Percentiles rank a stretch among this genome's conserved stretches.
Conservation (phyloP, 805 yeast genomes). For the Nakazawaea laoshanensis region DNA sequence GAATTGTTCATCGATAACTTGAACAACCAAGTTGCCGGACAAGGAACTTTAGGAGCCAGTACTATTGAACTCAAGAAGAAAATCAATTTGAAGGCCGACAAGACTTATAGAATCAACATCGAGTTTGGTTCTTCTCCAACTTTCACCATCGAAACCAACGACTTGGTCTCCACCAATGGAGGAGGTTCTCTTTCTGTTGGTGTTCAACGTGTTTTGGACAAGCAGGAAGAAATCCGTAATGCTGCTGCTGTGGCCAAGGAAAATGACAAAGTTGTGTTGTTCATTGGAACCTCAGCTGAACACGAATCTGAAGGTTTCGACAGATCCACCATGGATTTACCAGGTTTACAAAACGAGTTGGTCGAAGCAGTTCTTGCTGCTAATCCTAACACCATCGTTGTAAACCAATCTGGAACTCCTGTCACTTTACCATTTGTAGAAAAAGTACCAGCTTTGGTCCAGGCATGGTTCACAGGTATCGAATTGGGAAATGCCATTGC, state of each 20-base stretch:
- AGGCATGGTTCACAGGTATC: conserved; percentile 51
- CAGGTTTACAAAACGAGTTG: conserved; percentile 37
- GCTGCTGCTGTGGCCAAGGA: conserved; percentile 42
- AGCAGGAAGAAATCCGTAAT: conserved; percentile 22
- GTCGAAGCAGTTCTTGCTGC: conserved; percentile 34
- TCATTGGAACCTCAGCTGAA: conserved; percentile 43
- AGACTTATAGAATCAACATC: conserved; percentile 25
- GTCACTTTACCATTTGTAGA: conserved; percentile 47
- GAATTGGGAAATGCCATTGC: conserved; percentile 54
- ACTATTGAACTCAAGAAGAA: conserved; percentile 26
- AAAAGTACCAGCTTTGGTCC: conserved; percentile 34
- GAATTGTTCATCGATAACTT: conserved; percentile 36
- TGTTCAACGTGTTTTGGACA: conserved; percentile 18
- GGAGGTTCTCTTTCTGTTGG: conserved; percentile 29
- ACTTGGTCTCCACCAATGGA: conserved; percentile 19
- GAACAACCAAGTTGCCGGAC: conserved; percentile 30
- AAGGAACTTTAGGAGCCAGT: conserved; percentile 33
- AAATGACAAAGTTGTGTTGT: conserved; percentile 44
- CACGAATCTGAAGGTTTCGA: conserved; percentile 59
- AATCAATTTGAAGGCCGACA: conserved; percentile 23
- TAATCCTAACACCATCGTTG: conserved; percentile 43
- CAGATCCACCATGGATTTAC: conserved; percentile 40
- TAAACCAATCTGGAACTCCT: conserved; percentile 55
- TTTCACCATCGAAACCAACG: conserved; percentile 16
- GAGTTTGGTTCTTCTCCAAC: conserved; percentile 36